A percentile compares a stretch with the other conserved stretches of the same genome.
These are phyloP conservation scores for Amanita exitialis DNA, from an alignment of 768 basidiomycete species.

Conservation along the genomic window DNA sequence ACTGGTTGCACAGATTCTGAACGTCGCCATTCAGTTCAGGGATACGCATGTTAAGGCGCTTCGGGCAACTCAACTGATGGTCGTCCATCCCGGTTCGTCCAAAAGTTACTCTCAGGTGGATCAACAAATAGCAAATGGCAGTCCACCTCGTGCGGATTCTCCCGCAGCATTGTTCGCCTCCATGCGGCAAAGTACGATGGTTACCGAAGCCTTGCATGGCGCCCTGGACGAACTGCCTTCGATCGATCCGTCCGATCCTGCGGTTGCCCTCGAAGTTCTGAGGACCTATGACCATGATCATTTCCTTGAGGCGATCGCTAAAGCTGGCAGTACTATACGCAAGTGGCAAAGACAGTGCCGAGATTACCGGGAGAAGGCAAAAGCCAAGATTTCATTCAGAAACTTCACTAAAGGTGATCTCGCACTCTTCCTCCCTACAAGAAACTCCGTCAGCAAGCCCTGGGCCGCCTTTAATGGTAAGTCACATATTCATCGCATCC, in stretches of 20 bases:
- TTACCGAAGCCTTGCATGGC: slow-evolving; percentile 22
- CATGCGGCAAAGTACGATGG: slow-evolving; percentile 42
- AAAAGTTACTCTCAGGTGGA: slow-evolving; percentile 27
- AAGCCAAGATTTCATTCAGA: slow-evolving; percentile 92
- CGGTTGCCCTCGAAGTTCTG: slow-evolving; percentile 58
- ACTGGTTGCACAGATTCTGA: slow-evolving; percentile 72
- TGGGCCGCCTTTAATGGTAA: slow-evolving; percentile 99
- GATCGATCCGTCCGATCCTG: slow-evolving; percentile 68
- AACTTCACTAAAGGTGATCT: slow-evolving; percentile 95
- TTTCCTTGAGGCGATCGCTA: slow-evolving; percentile 75
- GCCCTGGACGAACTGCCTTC: slow-evolving; percentile 53
- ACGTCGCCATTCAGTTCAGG: slow-evolving; percentile 71
- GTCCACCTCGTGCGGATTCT: slow-evolving; percentile 29
- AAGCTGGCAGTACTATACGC: slow-evolving; percentile 77
- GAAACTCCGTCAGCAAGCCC: slow-evolving; percentile 86
- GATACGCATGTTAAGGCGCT: slow-evolving; percentile 69
- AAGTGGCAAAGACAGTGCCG: slow-evolving; percentile 99
- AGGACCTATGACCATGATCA: slow-evolving; percentile 75
- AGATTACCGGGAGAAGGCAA: slow-evolving; percentile 90
- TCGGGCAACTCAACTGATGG: slow-evolving; percentile 47
- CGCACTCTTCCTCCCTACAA: slow-evolving; percentile 90
- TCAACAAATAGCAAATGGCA: slow-evolving; percentile 1
- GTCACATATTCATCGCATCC: slow-evolving; percentile 11
- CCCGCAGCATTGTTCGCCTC: slow-evolving; percentile 33
- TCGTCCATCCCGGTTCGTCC: slow-evolving; percentile 38